phyloP scores from a whole-genome alignment of 352 stramenopile species.

The Phytophthora hybrid region DNA sequence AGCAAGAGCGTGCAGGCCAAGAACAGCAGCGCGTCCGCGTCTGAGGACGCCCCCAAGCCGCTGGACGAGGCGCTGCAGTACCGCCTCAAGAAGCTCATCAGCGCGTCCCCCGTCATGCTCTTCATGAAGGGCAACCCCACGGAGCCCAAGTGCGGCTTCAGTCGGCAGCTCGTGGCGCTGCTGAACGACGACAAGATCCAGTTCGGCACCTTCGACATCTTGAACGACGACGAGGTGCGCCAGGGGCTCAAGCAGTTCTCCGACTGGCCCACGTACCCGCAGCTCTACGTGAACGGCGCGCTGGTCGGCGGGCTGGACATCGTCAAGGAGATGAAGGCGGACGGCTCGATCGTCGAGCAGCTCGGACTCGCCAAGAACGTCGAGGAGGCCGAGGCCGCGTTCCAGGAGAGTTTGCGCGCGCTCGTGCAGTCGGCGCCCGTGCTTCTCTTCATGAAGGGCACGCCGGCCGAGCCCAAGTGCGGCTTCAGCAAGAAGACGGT shows the following conservation, averaged over 20 bases:
- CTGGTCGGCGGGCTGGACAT: constrained; percentile 98
- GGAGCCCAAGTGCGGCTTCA: constrained; percentile 97
- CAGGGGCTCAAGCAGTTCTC: constrained; percentile 97
- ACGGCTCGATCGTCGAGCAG: constrained; percentile 83
- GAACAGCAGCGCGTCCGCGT: constrained; percentile 43
- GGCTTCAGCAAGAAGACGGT: constrained; percentile 95
- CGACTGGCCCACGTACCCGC: constrained; percentile 99
- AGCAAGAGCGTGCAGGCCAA: constrained; percentile 82
- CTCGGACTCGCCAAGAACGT: constrained; percentile 78
- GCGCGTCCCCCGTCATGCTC: constrained; percentile 94
- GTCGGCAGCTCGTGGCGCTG: constrained; percentile 93
- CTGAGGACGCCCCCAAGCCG: constrained; percentile 33
- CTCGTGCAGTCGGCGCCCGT: constrained; percentile 91
- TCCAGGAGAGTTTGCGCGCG: constrained; percentile 86
- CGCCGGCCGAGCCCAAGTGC: constrained; percentile 90
- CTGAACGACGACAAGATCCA: constrained; percentile 93
- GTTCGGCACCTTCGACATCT: constrained; percentile 98
- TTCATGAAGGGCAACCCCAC: constrained; percentile 99
- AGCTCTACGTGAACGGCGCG: constrained; percentile 98
- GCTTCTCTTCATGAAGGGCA: constrained; percentile 97
- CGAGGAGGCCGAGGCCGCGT: constrained; percentile 78
- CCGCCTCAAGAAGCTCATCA: constrained; percentile 86
- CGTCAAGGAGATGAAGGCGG: constrained; percentile 95
- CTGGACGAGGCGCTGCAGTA: constrained; percentile 77
- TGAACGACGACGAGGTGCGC: constrained; percentile 95